Conservation (phyloP, 2,329 filamentous ascomycete species). For the Aspergillus fischeri region DNA sequence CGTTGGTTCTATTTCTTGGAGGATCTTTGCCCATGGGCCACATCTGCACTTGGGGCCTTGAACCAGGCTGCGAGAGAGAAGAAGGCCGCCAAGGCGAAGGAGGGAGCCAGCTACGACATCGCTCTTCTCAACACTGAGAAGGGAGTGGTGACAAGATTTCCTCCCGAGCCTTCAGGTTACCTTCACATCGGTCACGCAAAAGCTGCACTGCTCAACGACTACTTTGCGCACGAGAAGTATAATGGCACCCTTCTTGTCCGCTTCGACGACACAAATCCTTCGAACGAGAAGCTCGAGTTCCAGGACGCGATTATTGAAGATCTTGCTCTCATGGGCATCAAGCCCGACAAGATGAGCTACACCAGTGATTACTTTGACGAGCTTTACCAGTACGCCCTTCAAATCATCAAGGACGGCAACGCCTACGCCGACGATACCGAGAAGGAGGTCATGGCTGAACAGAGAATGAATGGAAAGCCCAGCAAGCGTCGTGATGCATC, state of each 20-base stretch:
- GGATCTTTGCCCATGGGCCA: slow-evolving; percentile 72
- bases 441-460: slow-evolving; percentile 78
- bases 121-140: slow-evolving; percentile 78
- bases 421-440: slow-evolving; percentile 95
- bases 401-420: slow-evolving; percentile 78
- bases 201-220: slow-evolving; percentile 88
- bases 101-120: slow-evolving; percentile 85
- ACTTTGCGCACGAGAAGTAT: slow-evolving; percentile 92
- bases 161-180: slow-evolving; percentile 92
- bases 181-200: slow-evolving; percentile 96
- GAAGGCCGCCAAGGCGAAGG: slow-evolving; percentile 65
- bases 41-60: slow-evolving; percentile 64
- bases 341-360: slow-evolving; percentile 79
- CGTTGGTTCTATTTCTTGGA: slow-evolving; percentile 89
- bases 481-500: slow-evolving; percentile 74
- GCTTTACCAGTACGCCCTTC: slow-evolving; percentile 78
- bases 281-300: slow-evolving; percentile 95
- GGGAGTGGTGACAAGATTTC: slow-evolving; percentile 87
- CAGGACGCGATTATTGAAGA: slow-evolving; percentile 93
- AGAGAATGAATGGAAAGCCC: slow-evolving; percentile 79
- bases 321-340: slow-evolving; percentile 84
- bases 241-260: slow-evolving; percentile 85
- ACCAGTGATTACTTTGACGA: slow-evolving; percentile 95
- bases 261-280: slow-evolving; percentile 96
- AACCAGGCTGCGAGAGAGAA: slow-evolving; percentile 67